These are phyloP conservation scores for Croton laevigatus DNA, from an alignment of 441 rosid genomes.

Conservation along the genomic window DNA sequence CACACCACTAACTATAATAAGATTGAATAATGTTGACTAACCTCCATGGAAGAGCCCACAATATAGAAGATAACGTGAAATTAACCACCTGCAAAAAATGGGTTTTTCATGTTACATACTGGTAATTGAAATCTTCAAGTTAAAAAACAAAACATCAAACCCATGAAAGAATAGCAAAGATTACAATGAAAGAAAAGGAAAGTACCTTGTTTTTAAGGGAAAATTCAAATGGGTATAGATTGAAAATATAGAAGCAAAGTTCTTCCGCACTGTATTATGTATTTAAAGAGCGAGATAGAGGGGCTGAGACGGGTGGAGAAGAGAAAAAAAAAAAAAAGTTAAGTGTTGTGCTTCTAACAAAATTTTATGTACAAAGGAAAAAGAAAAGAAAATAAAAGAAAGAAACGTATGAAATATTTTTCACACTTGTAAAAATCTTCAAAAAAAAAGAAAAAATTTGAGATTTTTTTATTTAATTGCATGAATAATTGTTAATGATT, in stretches of 20 bases:
- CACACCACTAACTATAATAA: slow-evolving; percentile 16
- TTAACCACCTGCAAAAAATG: slow-evolving; percentile 30
- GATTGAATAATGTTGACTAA: slow-evolving; percentile 13
- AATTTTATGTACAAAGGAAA: slow-evolving; percentile 8
- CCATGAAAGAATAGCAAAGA: slow-evolving; percentile 21
- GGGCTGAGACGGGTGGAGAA: neutral
- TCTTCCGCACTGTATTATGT: neutral
- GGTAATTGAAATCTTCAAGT: slow-evolving; percentile 27
- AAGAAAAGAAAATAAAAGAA: neutral
- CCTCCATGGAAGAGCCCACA: slow-evolving; percentile 29
- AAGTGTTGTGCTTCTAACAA: slow-evolving; percentile 5
- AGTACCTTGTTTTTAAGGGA: slow-evolving; percentile 15
- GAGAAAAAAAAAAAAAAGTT: slow-evolving; percentile 4
- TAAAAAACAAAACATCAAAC: slow-evolving; percentile 23
- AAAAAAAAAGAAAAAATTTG: neutral
- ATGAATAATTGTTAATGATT: too few relatives aligned
- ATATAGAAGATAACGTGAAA: slow-evolving; percentile 36
- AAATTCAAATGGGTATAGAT: neutral
- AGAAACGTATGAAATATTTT: slow-evolving; percentile 7
- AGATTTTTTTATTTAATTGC: too few relatives aligned
- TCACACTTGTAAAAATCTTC: neutral
- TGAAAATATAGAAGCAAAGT: neutral
- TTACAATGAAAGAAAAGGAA: slow-evolving; percentile 13
- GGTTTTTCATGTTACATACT: slow-evolving; percentile 31
- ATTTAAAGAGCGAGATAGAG: neutral